A percentile compares a stretch with the other conserved stretches of the same genome.
These are phyloP conservation scores for Hypoxylon trugodes DNA, from an alignment of 495 filamentous ascomycete genomes.

Conservation along the genomic window DNA sequence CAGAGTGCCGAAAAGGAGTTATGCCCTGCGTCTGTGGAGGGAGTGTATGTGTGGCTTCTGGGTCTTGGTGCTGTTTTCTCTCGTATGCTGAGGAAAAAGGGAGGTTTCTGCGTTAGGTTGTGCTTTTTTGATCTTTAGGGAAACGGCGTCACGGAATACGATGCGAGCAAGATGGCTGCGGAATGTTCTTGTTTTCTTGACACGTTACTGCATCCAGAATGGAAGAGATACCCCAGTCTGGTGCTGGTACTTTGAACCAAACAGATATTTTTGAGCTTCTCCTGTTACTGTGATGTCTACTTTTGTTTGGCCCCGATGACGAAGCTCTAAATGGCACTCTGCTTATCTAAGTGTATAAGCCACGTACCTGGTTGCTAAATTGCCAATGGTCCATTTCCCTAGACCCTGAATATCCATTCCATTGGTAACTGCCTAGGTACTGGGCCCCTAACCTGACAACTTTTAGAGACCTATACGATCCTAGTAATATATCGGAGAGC, in stretches of 20 bases:
- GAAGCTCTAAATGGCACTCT: too few species aligned
- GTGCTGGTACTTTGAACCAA: conserved; percentile 32
- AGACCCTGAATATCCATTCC: not conserved
- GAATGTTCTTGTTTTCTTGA: conserved; percentile 35
- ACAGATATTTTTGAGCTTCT: conserved; percentile 8
- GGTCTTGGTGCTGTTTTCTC: too few species aligned
- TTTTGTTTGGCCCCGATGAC: too few species aligned
- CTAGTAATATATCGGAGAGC: not conserved
- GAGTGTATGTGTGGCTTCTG: conserved; percentile 16
- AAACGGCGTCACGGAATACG: conserved; percentile 42
- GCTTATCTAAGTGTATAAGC: too few species aligned
- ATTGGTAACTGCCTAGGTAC: not conserved
- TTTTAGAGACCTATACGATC: not conserved
- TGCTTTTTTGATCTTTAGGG: conserved; percentile 30
- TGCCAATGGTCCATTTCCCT: not conserved
- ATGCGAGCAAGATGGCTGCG: conserved; percentile 36
- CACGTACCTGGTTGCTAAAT: too few species aligned
- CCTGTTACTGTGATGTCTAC: not conserved
- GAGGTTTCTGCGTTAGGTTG: conserved; percentile 21
- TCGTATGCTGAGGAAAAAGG: conserved; percentile 26
- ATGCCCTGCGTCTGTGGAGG: conserved; percentile 3
- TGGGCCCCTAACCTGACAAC: not conserved
- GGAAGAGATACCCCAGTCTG: conserved; percentile 40
- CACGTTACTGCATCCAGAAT: conserved; percentile 31
- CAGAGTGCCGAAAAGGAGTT: conserved; percentile 21